Percentiles rank a stretch among this genome's conserved stretches.
These are phyloP conservation scores for Starmera quercuum DNA, from an alignment of 805 yeast species.

Conservation along the genomic window DNA sequence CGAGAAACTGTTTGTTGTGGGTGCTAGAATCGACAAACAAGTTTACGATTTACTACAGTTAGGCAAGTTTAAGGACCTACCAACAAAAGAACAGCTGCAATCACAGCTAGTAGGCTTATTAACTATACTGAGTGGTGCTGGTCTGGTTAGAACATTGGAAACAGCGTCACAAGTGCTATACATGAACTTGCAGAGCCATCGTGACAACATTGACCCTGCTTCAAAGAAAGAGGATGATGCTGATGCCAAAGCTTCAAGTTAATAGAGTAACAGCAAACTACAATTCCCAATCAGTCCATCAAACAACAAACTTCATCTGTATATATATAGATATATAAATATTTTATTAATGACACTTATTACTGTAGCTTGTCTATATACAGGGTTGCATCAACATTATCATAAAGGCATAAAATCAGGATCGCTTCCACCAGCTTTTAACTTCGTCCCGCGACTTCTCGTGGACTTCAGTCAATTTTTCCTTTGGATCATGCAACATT, in stretches of 20 bases:
- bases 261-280: too few species aligned
- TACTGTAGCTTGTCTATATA: too few species aligned
- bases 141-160: constrained; percentile 76
- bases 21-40: constrained; percentile 70
- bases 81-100: constrained; percentile 63
- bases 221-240: constrained; percentile 3
- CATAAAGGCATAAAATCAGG: too few species aligned
- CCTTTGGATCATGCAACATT: constrained; percentile 22
- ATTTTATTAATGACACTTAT: too few species aligned
- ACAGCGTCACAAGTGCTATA: constrained; percentile 60
- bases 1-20: constrained; percentile 74
- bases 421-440: constrained; percentile 22
- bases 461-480: constrained; percentile 15
- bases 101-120: constrained; percentile 78
- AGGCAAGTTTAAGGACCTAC: constrained; percentile 62
- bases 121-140: constrained; percentile 83
- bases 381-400: too few species aligned
- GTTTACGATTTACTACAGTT: constrained; percentile 46
- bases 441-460: constrained; percentile 18
- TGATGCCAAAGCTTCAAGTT: not conserved
- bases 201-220: constrained; percentile 31
- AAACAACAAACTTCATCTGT: too few species aligned
- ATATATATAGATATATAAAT: too few species aligned
- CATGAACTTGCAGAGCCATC: constrained; percentile 64
- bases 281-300: too few species aligned